Evolutionary conservation across 2,329 filamentous ascomycete genomes (phyloP).

Genomic region (Claviceps lovelessii): DNA sequence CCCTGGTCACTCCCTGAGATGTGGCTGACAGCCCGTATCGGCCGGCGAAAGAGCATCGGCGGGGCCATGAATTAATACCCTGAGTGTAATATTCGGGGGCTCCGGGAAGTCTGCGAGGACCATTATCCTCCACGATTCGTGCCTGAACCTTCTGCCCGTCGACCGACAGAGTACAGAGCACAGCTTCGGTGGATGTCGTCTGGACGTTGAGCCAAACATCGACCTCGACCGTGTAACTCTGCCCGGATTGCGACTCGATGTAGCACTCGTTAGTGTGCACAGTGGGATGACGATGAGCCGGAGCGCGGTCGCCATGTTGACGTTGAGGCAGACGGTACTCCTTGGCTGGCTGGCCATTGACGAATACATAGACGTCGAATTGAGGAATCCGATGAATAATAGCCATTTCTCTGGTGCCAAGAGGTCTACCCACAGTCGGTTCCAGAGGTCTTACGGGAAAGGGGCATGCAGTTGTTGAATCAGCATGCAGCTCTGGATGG

Average conservation of each 20-base stretch:
- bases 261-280: constrained; percentile 6
- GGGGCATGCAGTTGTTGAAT: background rate
- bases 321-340: constrained; percentile 9
- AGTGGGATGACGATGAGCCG: background rate
- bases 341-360: constrained; percentile 9
- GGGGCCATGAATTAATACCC: too few species aligned
- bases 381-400: constrained; percentile 8
- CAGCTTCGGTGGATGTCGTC: fast-evolving
- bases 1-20: too few species aligned
- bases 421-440: background rate
- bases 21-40: background rate
- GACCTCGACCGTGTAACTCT: constrained; percentile 8
- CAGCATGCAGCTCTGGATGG: background rate
- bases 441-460: too few species aligned
- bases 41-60: background rate
- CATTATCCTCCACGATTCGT: too few species aligned
- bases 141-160: constrained; percentile 6
- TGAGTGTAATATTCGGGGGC: background rate
- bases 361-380: constrained; percentile 7
- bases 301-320: background rate
- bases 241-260: constrained; percentile 12
- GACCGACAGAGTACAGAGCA: background rate
- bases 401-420: constrained; percentile 9
- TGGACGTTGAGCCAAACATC: background rate
- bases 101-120: too few species aligned